phyloP scores from a whole-genome alignment of 257 asterid species.

The Gentiana macrophylla region DNA sequence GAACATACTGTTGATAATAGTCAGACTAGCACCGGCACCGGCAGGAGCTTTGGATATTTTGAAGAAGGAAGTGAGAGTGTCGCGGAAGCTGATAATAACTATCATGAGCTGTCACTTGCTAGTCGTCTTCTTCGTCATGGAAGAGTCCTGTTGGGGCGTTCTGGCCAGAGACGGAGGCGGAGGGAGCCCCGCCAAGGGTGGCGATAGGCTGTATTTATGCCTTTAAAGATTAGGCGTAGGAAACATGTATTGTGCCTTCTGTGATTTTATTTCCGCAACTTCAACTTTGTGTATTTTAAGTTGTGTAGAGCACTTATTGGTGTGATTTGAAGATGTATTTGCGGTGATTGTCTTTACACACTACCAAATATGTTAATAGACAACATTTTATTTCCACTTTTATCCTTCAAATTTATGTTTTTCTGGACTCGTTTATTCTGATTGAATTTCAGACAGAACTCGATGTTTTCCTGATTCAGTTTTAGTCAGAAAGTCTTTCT shows the following conservation, averaged over 20 bases:
- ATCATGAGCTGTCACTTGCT: slow-evolving; percentile 31
- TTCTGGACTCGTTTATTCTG: no score
- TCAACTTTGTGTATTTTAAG: not conserved
- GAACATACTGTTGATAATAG: slow-evolving; percentile 20
- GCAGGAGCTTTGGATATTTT: slow-evolving; percentile 18
- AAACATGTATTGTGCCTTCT: no score
- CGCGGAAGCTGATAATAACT: slow-evolving; percentile 13
- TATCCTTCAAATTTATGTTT: no score
- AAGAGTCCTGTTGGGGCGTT: slow-evolving; percentile 47
- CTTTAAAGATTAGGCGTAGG: not conserved
- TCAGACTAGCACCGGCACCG: slow-evolving; percentile 2
- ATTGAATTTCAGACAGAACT: no score
- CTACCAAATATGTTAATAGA: no score
- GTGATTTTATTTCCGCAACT: not conserved
- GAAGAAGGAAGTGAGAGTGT: slow-evolving; percentile 36
- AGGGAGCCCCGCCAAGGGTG: slow-evolving; percentile 37
- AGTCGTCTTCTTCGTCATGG: slow-evolving; percentile 49
- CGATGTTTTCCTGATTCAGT: no score
- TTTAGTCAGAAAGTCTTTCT: no score
- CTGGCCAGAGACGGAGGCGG: slow-evolving; percentile 65
- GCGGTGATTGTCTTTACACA: no score
- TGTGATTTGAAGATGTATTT: no score
- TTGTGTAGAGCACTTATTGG: no score
- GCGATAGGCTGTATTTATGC: not conserved
- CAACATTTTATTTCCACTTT: no score